Conservation (phyloP, 163 green algal species). For the Volvox carteri region DNA sequence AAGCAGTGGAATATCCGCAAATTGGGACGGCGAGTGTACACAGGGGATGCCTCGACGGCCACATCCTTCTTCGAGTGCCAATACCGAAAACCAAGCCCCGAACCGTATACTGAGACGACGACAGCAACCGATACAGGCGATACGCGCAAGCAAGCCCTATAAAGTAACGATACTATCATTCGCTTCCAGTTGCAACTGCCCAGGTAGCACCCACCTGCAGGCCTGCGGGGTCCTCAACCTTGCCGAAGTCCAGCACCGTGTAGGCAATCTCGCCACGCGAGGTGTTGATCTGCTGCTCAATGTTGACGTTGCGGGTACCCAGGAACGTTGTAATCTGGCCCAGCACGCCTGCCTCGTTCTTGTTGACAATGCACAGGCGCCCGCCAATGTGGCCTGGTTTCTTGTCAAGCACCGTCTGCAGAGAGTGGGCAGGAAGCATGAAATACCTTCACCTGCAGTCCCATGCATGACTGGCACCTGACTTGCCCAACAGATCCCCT, state of each 20-base stretch:
- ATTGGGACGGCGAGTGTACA: too few species aligned
- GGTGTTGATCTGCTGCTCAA: slow-evolving; percentile 75
- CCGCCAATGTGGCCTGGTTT: slow-evolving; percentile 59
- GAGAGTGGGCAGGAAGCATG: not conserved
- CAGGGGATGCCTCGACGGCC: too few species aligned
- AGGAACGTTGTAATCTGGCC: slow-evolving; percentile 73
- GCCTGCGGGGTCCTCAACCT: slow-evolving; percentile 60
- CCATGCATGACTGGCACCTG: not conserved
- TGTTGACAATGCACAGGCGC: slow-evolving; percentile 69
- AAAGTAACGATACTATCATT: too few species aligned
- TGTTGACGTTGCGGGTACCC: slow-evolving; percentile 68
- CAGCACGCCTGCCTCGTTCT: slow-evolving; percentile 69
- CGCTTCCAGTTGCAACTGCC: too few species aligned
- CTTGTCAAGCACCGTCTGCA: slow-evolving; percentile 60
- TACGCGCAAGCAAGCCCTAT: too few species aligned
- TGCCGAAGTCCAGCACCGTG: slow-evolving; percentile 71
- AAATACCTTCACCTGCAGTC: not conserved
- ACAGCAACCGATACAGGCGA: too few species aligned
- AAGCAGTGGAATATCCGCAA: too few species aligned
- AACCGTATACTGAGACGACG: too few species aligned
- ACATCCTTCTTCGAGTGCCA: too few species aligned
- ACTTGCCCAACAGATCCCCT: too few species aligned
- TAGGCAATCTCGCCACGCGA: slow-evolving; percentile 70
- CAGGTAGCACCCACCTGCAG: slow-evolving; percentile 59
- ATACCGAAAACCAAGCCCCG: too few species aligned